A percentile compares a stretch with the other conserved stretches of the same genome.
Conservation (phyloP, 352 stramenopile species). For the Globisporangium viniferum region DNA sequence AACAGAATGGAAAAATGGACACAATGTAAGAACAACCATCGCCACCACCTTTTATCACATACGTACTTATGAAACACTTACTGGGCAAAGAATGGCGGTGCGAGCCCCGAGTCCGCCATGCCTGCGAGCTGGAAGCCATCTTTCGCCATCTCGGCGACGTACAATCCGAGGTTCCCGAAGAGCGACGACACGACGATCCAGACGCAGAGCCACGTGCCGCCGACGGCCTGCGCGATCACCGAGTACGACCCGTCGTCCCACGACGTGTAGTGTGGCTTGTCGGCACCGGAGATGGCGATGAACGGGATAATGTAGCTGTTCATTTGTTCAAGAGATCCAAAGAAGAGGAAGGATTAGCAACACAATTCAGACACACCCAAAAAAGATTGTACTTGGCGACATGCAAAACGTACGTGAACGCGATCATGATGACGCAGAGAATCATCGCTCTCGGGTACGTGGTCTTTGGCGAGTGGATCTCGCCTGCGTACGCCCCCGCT, state of each 20-base stretch:
- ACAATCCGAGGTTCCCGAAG: slow-evolving; percentile 77
- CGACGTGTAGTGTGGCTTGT: slow-evolving; percentile 70
- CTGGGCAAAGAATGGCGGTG: slow-evolving; percentile 72
- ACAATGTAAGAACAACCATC: neutral
- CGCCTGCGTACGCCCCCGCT: slow-evolving; percentile 64
- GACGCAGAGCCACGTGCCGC: slow-evolving; percentile 63
- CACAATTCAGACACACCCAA: neutral
- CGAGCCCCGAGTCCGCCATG: slow-evolving; percentile 80
- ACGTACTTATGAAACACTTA: slow-evolving; percentile 23
- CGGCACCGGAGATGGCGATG: slow-evolving; percentile 57
- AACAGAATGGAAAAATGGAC: neutral
- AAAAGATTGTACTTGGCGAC: neutral
- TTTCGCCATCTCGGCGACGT: slow-evolving; percentile 82
- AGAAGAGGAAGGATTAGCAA: neutral
- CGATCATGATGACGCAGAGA: slow-evolving; percentile 69
- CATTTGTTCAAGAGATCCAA: neutral
- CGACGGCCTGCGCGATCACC: slow-evolving; percentile 61
- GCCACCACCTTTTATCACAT: too few relatives aligned
- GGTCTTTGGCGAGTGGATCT: slow-evolving; percentile 64
- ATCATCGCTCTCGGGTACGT: slow-evolving; percentile 80
- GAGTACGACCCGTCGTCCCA: slow-evolving; percentile 81
- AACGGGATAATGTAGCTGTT: slow-evolving; percentile 53
- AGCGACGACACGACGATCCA: slow-evolving; percentile 78
- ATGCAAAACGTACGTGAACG: slow-evolving; percentile 41
- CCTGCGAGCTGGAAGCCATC: slow-evolving; percentile 77